Percentiles rank a stretch among this genome's conserved stretches.
Conservation (phyloP, 371 early-diverging fungal species). For the Saksenaea vasiformis region DNA sequence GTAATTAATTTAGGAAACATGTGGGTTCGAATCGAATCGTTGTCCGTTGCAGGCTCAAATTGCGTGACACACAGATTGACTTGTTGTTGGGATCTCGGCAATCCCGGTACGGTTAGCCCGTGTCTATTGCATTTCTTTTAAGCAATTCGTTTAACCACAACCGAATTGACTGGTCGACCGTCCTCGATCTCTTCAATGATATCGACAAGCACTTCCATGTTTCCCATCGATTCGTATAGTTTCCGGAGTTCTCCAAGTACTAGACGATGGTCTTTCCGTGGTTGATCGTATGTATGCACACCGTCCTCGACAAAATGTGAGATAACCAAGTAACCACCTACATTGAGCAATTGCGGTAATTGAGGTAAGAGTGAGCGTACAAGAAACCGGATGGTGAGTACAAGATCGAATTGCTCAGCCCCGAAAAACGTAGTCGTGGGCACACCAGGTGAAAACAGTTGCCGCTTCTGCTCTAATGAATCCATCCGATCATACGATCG, state of each 20-base stretch:
- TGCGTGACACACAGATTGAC: background rate
- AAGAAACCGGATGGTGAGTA: slow-evolving; percentile 47
- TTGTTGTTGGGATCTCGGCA: background rate
- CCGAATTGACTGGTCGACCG: slow-evolving; percentile 50
- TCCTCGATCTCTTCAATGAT: slow-evolving; percentile 44
- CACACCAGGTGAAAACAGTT: background rate
- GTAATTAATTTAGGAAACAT: background rate
- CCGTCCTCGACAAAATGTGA: slow-evolving; percentile 50
- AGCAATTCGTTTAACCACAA: slow-evolving; percentile 24
- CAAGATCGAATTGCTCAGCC: slow-evolving; percentile 29
- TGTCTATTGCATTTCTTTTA: slow-evolving; percentile 1
- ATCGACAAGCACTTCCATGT: slow-evolving; percentile 36
- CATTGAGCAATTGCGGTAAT: slow-evolving; percentile 27
- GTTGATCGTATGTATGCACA: slow-evolving; percentile 31
- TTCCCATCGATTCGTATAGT: slow-evolving; percentile 17
- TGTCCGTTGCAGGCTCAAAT: background rate
- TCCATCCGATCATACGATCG: background rate
- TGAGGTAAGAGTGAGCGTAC: slow-evolving; percentile 28
- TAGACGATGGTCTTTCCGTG: slow-evolving; percentile 35
- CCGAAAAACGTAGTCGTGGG: slow-evolving; percentile 1
- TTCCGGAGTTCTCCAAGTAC: slow-evolving; percentile 28
- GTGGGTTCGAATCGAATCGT: background rate
- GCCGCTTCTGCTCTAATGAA: slow-evolving; percentile 5
- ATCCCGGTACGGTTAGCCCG: background rate
- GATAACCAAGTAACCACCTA: slow-evolving; percentile 42